Evolutionary conservation across 1,284 basidiomycete species (phyloP).

Genomic region (Mycena citricolor): DNA sequence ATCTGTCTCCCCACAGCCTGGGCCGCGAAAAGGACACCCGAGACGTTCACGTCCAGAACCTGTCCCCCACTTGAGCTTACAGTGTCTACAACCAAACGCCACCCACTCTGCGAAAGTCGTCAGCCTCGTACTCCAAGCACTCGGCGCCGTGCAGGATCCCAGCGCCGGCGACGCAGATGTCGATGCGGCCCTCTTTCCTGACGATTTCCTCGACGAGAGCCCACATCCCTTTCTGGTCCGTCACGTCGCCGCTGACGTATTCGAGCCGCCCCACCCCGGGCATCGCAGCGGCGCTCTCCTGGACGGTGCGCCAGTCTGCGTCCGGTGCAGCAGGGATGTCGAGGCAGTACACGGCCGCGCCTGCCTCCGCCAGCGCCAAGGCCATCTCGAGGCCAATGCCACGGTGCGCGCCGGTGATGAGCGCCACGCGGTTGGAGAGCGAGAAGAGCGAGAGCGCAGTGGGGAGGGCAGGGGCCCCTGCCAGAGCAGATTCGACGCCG

Average conservation of each 20-base stretch:
- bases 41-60: slow-evolving; percentile 73
- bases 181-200: slow-evolving; percentile 57
- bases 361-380: slow-evolving; percentile 53
- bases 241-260: slow-evolving; percentile 64
- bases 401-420: slow-evolving; percentile 12
- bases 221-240: slow-evolving; percentile 56
- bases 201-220: slow-evolving; percentile 55
- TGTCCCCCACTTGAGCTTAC: slow-evolving; percentile 27
- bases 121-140: slow-evolving; percentile 67
- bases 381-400: slow-evolving; percentile 80
- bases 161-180: slow-evolving; percentile 71
- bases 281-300: slow-evolving; percentile 58
- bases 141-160: slow-evolving; percentile 63
- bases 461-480: neutral
- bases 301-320: slow-evolving; percentile 9
- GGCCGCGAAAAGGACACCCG: slow-evolving; percentile 74
- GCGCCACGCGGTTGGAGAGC: slow-evolving; percentile 7
- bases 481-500: slow-evolving; percentile 7
- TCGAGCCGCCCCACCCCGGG: slow-evolving; percentile 56
- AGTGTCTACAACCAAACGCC: slow-evolving; percentile 1
- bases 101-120: slow-evolving; percentile 63
- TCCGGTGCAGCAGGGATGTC: slow-evolving; percentile 12
- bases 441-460: slow-evolving; percentile 10
- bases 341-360: slow-evolving; percentile 18
- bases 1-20: slow-evolving; percentile 77